phyloP scores from a whole-genome alignment of 805 yeast genomes.

The Lachancea meyersii region DNA sequence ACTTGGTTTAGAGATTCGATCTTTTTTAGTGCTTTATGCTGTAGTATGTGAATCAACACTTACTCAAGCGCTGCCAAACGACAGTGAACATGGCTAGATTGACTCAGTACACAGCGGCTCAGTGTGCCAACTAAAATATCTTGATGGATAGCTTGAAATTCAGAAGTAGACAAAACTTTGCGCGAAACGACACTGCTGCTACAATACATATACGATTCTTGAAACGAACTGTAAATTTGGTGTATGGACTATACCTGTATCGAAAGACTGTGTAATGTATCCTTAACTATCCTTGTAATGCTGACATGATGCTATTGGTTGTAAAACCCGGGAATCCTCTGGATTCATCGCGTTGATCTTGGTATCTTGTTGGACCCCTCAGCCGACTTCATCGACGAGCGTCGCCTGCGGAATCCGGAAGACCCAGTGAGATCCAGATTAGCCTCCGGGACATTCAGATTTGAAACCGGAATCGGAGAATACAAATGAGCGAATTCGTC shows the following conservation, averaged over 20 bases:
- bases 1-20: too few relatives aligned
- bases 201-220: too few relatives aligned
- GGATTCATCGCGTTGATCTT: slow-evolving; percentile 2
- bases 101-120: too few relatives aligned
- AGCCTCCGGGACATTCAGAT: neutral
- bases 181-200: too few relatives aligned
- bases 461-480: neutral
- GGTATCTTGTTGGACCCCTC: slow-evolving; percentile 9
- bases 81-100: too few relatives aligned
- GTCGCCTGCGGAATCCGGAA: slow-evolving; percentile 11
- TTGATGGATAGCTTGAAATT: too few relatives aligned
- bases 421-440: slow-evolving; percentile 1
- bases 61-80: too few relatives aligned
- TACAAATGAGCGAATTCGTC: slow-evolving; percentile 6
- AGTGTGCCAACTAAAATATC: too few relatives aligned
- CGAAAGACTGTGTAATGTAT: neutral
- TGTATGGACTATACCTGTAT: neutral
- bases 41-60: too few relatives aligned
- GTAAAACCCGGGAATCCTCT: neutral
- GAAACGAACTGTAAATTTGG: too few relatives aligned
- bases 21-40: too few relatives aligned
- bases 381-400: slow-evolving; percentile 8
- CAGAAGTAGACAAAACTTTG: too few relatives aligned
- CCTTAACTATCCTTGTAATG: neutral
- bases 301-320: slow-evolving; percentile 2